A percentile compares a stretch with the other conserved stretches of the same genome.
Conservation (phyloP, 176 grass and related monocot species). For the Zea mays region Zm-B73-REFERENCE-NAM-5.0 NC_050096.1:303117501-303118000, state of each 20-base stretch:
- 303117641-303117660: slow-evolving; percentile 98
- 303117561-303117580: slow-evolving; percentile 98
- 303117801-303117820: background rate
- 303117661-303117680: slow-evolving; percentile 86
- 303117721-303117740: slow-evolving; percentile 20
- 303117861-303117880: background rate
- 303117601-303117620: slow-evolving; percentile 98
- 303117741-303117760: slow-evolving; percentile 20
- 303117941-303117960: background rate
- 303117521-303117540: background rate
- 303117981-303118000: background rate
- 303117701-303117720: slow-evolving; percentile 6
- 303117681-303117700: slow-evolving; percentile 25
- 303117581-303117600: slow-evolving; percentile 96
- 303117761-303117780: slow-evolving; percentile 23
- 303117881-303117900: background rate
- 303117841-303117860: background rate
- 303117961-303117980: slow-evolving; percentile 2
- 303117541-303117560: slow-evolving; percentile 25
- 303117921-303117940: background rate
- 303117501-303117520: slow-evolving; percentile 19
- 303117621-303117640: slow-evolving; percentile 95
- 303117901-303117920: background rate
- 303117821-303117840: background rate
- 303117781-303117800: background rate